Conservation (phyloP, 257 asterid species). For the Oldenlandia corymbosa region DNA sequence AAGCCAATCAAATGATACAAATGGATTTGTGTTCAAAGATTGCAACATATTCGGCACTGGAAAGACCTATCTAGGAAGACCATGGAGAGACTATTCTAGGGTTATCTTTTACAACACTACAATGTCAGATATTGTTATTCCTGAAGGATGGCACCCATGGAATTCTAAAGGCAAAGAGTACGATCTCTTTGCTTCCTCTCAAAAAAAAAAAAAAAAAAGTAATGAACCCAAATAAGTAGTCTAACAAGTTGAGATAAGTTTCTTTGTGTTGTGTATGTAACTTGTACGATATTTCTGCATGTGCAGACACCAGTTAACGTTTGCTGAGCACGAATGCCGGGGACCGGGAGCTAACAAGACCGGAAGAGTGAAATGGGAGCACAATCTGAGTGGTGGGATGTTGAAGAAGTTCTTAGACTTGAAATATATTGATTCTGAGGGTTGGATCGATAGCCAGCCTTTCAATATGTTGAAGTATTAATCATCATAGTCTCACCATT, state of each 20-base stretch:
- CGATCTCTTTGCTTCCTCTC: too few relatives aligned
- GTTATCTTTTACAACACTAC: conserved; percentile 45
- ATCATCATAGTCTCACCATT: too few relatives aligned
- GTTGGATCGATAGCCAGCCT: conserved; percentile 35
- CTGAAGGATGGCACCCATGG: conserved; percentile 66
- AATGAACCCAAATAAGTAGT: too few relatives aligned
- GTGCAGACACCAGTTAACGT: conserved; percentile 50
- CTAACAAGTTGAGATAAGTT: too few relatives aligned
- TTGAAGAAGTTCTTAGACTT: conserved; percentile 27
- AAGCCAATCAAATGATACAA: conserved; percentile 3
- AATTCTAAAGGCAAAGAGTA: conserved; percentile 26
- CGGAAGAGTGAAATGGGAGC: conserved; percentile 52
- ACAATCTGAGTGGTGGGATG: conserved; percentile 19
- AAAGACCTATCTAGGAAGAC: conserved; percentile 42
- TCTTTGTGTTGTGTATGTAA: too few relatives aligned
- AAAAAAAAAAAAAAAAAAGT: too few relatives aligned
- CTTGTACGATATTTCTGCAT: too few relatives aligned
- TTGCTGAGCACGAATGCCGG: conserved; percentile 45
- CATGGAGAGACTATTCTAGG: conserved; percentile 68
- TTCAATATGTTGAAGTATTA: conserved; percentile 4
- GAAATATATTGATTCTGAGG: conserved; percentile 54
- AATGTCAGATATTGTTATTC: conserved; percentile 40
- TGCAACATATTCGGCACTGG: conserved; percentile 51
- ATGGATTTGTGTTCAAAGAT: conserved; percentile 51
- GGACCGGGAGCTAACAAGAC: conserved; percentile 52